Percentiles rank a stretch among this genome's conserved stretches.
phyloP scores from a whole-genome alignment of 2,329 filamentous ascomycete genomes.

The Pseudocercospora fijiensis region DNA sequence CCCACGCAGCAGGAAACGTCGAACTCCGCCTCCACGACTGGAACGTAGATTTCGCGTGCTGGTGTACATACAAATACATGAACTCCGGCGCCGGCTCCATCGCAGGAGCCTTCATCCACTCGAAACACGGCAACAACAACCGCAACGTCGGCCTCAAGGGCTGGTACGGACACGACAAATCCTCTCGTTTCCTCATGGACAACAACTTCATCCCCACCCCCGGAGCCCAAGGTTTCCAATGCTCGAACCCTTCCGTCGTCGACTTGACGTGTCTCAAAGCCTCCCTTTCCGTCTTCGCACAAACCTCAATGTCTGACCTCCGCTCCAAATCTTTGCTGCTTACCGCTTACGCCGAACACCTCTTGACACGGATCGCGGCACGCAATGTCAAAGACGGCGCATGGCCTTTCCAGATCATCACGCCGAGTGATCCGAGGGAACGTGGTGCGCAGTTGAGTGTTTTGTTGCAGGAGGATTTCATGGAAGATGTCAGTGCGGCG shows the following conservation, averaged over 20 bases:
- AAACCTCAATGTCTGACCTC: constrained; percentile 67
- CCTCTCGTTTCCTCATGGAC: constrained; percentile 75
- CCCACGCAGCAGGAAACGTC: constrained; percentile 83
- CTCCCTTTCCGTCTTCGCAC: constrained; percentile 69
- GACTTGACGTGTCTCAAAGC: constrained; percentile 72
- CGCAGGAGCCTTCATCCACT: constrained; percentile 76
- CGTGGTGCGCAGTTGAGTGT: constrained; percentile 78
- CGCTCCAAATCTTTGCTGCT: constrained; percentile 69
- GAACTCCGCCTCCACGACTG: constrained; percentile 78
- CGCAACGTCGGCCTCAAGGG: constrained; percentile 56
- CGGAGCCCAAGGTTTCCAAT: constrained; percentile 77
- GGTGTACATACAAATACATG: constrained; percentile 95
- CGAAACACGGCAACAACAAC: constrained; percentile 62
- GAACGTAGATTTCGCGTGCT: constrained; percentile 86
- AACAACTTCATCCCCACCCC: constrained; percentile 73
- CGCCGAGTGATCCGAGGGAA: constrained; percentile 64
- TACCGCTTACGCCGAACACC: constrained; percentile 73
- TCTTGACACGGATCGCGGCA: constrained; percentile 48
- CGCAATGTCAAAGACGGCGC: constrained; percentile 20
- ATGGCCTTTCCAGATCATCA: constrained; percentile 56
- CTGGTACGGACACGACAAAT: constrained; percentile 84
- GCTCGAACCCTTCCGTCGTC: constrained; percentile 78
- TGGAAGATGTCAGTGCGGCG: constrained; percentile 64
- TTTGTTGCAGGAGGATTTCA: constrained; percentile 63
- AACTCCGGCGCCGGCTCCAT: constrained; percentile 85